Evolutionary conservation across 495 filamentous ascomycete species (phyloP), one percentile per base, ranked within the genome.

Genomic region (Penicillium odoratum): DNA sequence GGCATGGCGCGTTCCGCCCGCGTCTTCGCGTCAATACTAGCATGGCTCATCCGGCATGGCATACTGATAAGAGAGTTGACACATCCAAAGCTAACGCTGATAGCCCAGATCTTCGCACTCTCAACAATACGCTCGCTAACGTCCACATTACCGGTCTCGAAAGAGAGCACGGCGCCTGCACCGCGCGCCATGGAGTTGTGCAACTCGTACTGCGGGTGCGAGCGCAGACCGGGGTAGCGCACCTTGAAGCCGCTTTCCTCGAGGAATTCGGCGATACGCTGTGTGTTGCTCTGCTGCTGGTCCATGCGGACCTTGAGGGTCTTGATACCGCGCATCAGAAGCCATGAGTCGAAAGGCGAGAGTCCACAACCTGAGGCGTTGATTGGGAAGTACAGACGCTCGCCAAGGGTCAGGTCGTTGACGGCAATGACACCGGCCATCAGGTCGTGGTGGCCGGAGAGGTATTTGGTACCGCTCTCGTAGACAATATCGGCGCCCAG

Each of bases 21-120:
- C 55, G 93, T 97, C 80, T 94, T 93, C 58, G 88, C 89, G 71
- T 98, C 95, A 70, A 98, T 98, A 69, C 92, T 97, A 21, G 94
- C 94, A 77, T 98, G 94, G 73, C 95, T 98, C 94, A 98, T 98
- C 58, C 90, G 91, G 67, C 94, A 98, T 10, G 94, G 94, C 94
- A 98, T 96, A 74, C 92, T 96, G 73, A 98, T 98, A 73, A 98
- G 72, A 75, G 90, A 94, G 74, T 98, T 98, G 45, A 98, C 95
- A 73, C 95, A 97, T 36, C 94, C 94, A 69, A 98, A 98, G 62
- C 90, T 94, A 52, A 98, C 94, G 59, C 88, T 92, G 60, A 98
- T 98, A 18, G 88, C 92, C 88, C 92, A 98, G 28, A 98, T 76
- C 61, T 89, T 83, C 4, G 94, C 90, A 36, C 88, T 87, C 76